Conservation (phyloP, 495 filamentous ascomycete species). For the Aspergillus biplanus region DNA sequence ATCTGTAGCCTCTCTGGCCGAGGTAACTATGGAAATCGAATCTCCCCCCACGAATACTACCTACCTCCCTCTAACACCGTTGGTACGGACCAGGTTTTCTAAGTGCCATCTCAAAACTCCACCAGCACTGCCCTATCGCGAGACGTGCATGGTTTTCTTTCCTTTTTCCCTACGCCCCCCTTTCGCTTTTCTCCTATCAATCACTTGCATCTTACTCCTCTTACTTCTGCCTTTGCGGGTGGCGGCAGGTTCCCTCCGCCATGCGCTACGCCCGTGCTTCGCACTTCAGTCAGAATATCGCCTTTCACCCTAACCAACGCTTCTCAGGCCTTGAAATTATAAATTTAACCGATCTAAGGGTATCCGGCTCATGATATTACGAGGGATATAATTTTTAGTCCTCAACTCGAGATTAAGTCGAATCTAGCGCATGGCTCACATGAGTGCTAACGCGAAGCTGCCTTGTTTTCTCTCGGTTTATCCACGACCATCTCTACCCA, state of each 20-base stretch:
- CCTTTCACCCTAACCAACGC: constrained; percentile 18
- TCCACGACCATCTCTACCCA: constrained; percentile 10
- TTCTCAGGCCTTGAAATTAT: constrained; percentile 18
- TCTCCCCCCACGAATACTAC: constrained; percentile 15
- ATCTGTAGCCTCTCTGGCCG: background rate
- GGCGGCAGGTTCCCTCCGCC: constrained; percentile 22
- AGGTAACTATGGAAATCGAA: background rate
- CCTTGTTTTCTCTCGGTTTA: constrained; percentile 25
- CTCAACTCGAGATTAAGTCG: constrained; percentile 3
- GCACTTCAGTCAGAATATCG: constrained; percentile 23
- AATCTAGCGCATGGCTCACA: constrained; percentile 32
- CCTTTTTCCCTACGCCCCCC: background rate
- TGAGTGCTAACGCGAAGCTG: constrained; percentile 41
- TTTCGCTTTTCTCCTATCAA: constrained; percentile 11
- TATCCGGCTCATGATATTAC: constrained; percentile 16
- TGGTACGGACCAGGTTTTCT: constrained; percentile 11
- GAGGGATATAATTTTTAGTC: constrained; percentile 7
- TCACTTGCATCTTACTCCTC: background rate
- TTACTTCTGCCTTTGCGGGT: constrained; percentile 11
- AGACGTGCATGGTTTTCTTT: constrained; percentile 15
- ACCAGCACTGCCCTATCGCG: constrained; percentile 25
- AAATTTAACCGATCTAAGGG: background rate
- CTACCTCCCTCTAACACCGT: background rate
- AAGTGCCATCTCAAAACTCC: constrained; percentile 22
- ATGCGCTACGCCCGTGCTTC: constrained; percentile 29